Base-by-base conservation (phyloP, 805 yeast species). In the Teunomyces barrocoloradensis region DNA sequence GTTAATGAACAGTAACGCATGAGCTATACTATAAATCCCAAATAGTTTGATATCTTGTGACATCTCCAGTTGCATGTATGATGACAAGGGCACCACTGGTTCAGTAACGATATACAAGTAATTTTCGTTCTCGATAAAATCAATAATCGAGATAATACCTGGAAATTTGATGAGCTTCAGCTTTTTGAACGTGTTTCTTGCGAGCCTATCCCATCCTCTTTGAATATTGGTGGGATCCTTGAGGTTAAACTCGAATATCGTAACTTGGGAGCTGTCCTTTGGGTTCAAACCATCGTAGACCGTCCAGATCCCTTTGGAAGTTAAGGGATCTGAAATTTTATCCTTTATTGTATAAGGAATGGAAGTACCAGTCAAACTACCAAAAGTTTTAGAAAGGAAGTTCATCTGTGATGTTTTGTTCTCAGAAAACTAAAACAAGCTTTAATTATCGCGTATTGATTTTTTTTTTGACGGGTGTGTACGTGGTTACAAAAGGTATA, bases 71-170 rank as follows among this genome's bases (percentile, higher is more conserved):
- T 69, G 60, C 27, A 80, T 53, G 41, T 72, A 68, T 6, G 63
- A 60, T 4, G 64, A 51, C 43, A 87, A 63, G 0, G 91, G 89
- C 6, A 58, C 55, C 6, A 83, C 85, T 11, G 78, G 74, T 61
- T 89, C 96, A 2, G 91, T 81, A 5, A 89, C 73, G 18, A 88
- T 72, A 53, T 82, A 80, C 10, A 85, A 61, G 32, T 63, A 64
- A 10, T 73, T 65, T 40, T 86, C 91, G 46, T 71, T 75, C 60
- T 85, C 89, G 37, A 80, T 72, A 13, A 84, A 77, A 53, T 88
- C 96, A 4, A 85, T 58, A 15, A 80, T 74, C 35, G 74, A 69
- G 42, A 88, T 65, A 9, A 87, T 75, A 0, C 91, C 90, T 0
- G 96, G 96, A 11, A 85, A 69, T 48, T 82, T 75, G 56, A 87